A percentile compares a stretch with the other conserved stretches of the same genome.
phyloP scores from a whole-genome alignment of 2,329 filamentous ascomycete genomes.

The Calonectria pauciramosa region DNA sequence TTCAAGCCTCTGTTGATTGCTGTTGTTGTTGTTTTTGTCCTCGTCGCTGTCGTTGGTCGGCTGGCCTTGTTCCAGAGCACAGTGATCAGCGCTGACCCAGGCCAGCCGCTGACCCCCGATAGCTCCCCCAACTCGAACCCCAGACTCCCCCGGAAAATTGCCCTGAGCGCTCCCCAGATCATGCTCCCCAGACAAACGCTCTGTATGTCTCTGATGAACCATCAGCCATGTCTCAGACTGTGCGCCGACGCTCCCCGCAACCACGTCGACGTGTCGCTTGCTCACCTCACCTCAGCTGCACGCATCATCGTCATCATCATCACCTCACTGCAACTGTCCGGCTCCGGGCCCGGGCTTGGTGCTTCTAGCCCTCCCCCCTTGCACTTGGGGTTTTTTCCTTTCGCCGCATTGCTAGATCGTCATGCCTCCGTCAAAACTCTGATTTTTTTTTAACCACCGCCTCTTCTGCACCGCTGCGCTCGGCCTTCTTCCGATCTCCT shows the following conservation, averaged over 20 bases:
- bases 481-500: slow-evolving; percentile 27
- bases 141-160: slow-evolving; percentile 5
- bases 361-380: background rate
- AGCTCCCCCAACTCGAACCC: background rate
- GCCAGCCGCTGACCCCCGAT: background rate
- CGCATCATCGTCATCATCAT: background rate
- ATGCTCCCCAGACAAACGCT: slow-evolving; percentile 10
- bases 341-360: background rate
- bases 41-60: background rate
- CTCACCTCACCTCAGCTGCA: background rate
- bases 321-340: background rate
- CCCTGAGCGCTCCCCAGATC: slow-evolving; percentile 9
- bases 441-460: background rate
- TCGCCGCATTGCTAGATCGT: slow-evolving; percentile 12
- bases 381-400: background rate
- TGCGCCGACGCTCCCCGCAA: background rate
- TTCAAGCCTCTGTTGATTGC: background rate
- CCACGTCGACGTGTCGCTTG: slow-evolving; percentile 4
- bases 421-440: slow-evolving; percentile 19
- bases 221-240: slow-evolving; percentile 22
- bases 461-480: slow-evolving; percentile 1
- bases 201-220: slow-evolving; percentile 15
- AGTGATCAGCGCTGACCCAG: background rate
- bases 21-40: background rate
- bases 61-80: background rate